phyloP scores from a whole-genome alignment of 202 grass and related monocot species.

The Alloteropsis angusta region DNA sequence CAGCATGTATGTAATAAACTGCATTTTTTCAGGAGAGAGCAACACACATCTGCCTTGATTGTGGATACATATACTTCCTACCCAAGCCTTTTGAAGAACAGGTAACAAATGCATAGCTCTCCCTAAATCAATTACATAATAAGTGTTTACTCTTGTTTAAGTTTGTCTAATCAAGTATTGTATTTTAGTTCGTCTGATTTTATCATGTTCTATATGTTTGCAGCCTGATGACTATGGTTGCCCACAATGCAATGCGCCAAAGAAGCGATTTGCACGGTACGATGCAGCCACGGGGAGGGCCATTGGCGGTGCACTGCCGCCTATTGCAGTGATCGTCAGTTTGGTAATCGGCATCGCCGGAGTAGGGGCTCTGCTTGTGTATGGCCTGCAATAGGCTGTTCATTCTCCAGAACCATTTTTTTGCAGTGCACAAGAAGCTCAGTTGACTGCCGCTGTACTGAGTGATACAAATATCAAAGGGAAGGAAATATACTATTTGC shows the following conservation, averaged over 20 bases:
- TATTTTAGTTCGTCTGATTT: constrained; percentile 1
- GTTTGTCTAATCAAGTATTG: background rate
- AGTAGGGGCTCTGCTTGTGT: constrained; percentile 74
- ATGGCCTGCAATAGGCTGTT: constrained; percentile 64
- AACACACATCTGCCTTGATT: constrained; percentile 86
- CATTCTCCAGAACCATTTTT: constrained; percentile 10
- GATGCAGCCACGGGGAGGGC: constrained; percentile 55
- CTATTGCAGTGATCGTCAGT: constrained; percentile 61
- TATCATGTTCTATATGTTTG: constrained; percentile 1
- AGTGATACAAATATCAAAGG: constrained; percentile 9
- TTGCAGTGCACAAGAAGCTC: constrained; percentile 16
- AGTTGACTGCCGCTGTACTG: constrained; percentile 14
- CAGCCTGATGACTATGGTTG: constrained; percentile 79
- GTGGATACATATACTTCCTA: constrained; percentile 90
- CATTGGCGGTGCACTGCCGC: constrained; percentile 56
- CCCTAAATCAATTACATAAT: background rate
- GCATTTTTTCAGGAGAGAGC: constrained; percentile 64
- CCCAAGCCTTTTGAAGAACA: constrained; percentile 91
- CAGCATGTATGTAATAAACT: background rate
- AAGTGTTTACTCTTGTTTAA: background rate
- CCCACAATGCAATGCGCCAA: constrained; percentile 94
- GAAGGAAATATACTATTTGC: background rate
- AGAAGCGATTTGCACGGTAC: constrained; percentile 72
- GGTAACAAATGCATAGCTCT: constrained; percentile 30
- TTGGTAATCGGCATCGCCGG: constrained; percentile 61